Evolutionary conservation across 2,329 filamentous ascomycete species (phyloP).

Genomic region (Exserohilum turcica): DNA sequence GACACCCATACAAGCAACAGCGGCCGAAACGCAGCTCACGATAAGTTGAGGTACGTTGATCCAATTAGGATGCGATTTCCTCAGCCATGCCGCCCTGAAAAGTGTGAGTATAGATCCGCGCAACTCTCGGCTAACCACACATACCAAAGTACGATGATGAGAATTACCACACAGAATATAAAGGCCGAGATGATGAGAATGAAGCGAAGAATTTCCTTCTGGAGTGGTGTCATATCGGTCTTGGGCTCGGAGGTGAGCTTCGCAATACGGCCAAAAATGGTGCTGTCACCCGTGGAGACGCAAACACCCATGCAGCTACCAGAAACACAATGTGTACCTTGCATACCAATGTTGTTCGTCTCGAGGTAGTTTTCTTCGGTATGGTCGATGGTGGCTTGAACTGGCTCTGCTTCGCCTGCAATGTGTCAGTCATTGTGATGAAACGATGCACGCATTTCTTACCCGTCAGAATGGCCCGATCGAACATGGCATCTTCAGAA

Average conservation of each 20-base stretch:
- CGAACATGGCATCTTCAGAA: constrained; percentile 72
- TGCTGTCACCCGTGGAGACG: constrained; percentile 72
- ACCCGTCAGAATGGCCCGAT: constrained; percentile 74
- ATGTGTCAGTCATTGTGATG: constrained; percentile 12
- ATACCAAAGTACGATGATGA: constrained; percentile 70
- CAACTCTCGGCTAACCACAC: neutral
- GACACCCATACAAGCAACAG: constrained; percentile 39
- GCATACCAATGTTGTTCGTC: constrained; percentile 74
- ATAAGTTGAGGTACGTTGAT: constrained; percentile 75
- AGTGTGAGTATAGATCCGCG: constrained; percentile 14
- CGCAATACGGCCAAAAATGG: constrained; percentile 77
- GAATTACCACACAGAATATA: constrained; percentile 67
- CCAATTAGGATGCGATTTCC: constrained; percentile 68
- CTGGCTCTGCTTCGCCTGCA: constrained; percentile 66
- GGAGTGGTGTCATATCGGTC: constrained; percentile 69
- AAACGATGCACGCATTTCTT: constrained; percentile 13
- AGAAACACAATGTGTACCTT: constrained; percentile 78
- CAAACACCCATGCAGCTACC: constrained; percentile 70
- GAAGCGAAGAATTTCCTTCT: constrained; percentile 75
- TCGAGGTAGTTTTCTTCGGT: constrained; percentile 75
- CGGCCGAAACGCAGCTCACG: constrained; percentile 71
- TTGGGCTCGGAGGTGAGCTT: constrained; percentile 73
- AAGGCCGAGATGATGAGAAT: constrained; percentile 71
- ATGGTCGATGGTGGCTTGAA: constrained; percentile 67
- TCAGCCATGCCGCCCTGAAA: constrained; percentile 70